Evolutionary conservation across 805 yeast species (phyloP).

Genomic region (Hanseniaspora singularis): DNA sequence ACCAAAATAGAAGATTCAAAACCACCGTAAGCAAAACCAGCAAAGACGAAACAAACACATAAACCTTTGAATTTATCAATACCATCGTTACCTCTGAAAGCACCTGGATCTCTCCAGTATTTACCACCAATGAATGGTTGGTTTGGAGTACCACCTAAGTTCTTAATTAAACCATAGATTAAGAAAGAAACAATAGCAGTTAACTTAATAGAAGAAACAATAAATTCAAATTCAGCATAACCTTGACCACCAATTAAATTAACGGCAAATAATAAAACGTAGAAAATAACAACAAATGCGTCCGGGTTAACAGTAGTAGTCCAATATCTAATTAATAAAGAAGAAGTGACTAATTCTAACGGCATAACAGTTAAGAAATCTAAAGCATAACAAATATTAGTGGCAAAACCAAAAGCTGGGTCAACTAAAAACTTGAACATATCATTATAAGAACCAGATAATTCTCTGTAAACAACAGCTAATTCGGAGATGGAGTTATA

Average conservation of each 20-base stretch:
- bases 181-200: constrained; percentile 47
- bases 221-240: constrained; percentile 58
- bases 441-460: constrained; percentile 34
- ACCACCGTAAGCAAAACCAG: constrained; percentile 55
- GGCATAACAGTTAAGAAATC: constrained; percentile 57
- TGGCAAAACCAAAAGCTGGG: constrained; percentile 59
- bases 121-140: constrained; percentile 45
- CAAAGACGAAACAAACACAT: constrained; percentile 40
- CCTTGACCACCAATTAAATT: constrained; percentile 52
- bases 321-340: constrained; percentile 46
- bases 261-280: constrained; percentile 37
- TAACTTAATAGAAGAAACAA: constrained; percentile 45
- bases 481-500: constrained; percentile 48
- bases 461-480: constrained; percentile 32
- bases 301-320: constrained; percentile 35
- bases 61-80: constrained; percentile 46
- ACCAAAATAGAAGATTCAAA: constrained; percentile 43
- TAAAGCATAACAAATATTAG: constrained; percentile 57
- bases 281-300: constrained; percentile 47
- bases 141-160: constrained; percentile 47
- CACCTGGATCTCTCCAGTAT: constrained; percentile 50
- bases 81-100: constrained; percentile 30
- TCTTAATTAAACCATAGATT: constrained; percentile 42
- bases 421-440: constrained; percentile 39
- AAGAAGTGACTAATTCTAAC: constrained; percentile 50